These are phyloP conservation scores for Podospora bellae-mahoneyi DNA, from an alignment of 495 filamentous ascomycete species.

Conservation along the genomic window DNA sequence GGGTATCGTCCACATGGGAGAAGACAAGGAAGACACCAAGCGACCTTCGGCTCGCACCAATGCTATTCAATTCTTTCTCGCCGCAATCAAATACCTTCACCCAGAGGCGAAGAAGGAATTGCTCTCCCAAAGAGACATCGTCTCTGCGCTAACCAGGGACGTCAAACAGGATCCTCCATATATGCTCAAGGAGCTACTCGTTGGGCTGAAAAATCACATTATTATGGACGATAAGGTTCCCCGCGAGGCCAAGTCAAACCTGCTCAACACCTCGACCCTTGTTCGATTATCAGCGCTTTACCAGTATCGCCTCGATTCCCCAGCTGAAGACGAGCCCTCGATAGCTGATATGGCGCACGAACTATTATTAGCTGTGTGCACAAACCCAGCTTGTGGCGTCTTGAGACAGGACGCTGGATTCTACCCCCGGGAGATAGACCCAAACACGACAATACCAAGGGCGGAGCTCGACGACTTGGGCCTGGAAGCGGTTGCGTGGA, in stretches of 20 bases:
- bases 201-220: constrained; percentile 60
- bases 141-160: constrained; percentile 63
- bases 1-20: constrained; percentile 49
- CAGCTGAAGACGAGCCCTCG: constrained; percentile 29
- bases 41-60: constrained; percentile 71
- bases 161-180: constrained; percentile 70
- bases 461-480: constrained; percentile 60
- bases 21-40: constrained; percentile 50
- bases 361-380: constrained; percentile 70
- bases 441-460: constrained; percentile 41
- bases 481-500: constrained; percentile 63
- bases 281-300: constrained; percentile 70
- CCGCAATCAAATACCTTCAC: constrained; percentile 67
- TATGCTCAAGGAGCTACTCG: constrained; percentile 64
- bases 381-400: constrained; percentile 63
- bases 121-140: constrained; percentile 66
- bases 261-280: constrained; percentile 69
- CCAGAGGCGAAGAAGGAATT: constrained; percentile 69
- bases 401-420: constrained; percentile 64
- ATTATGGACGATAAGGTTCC: constrained; percentile 66
- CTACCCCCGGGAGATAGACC: constrained; percentile 66
- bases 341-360: constrained; percentile 64
- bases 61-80: constrained; percentile 71
- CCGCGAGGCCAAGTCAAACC: constrained; percentile 63
- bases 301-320: constrained; percentile 47